Percentiles rank a stretch among this genome's conserved stretches.
Evolutionary conservation across 2,329 filamentous ascomycete species (phyloP).

Genomic region (Sclerotinia trifoliorum): DNA sequence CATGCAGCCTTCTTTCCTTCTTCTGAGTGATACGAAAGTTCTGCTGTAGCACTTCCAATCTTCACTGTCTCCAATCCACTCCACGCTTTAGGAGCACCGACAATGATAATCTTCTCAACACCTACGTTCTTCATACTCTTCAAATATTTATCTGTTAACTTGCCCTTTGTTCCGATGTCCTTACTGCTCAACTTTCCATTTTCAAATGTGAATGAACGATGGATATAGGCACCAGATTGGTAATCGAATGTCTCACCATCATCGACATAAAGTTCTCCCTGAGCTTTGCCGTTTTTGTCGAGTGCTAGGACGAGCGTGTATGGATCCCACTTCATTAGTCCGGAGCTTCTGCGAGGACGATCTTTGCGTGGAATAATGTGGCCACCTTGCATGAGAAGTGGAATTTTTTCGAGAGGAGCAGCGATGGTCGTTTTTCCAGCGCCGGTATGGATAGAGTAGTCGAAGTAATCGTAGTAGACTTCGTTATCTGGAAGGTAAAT

Average conservation of each 20-base stretch:
- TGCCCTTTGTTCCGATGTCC: conserved; percentile 58
- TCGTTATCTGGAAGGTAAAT: conserved; percentile 88
- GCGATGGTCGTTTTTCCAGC: conserved; percentile 68
- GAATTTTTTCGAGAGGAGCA: conserved; percentile 82
- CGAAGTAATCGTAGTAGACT: conserved; percentile 94
- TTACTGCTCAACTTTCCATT: conserved; percentile 62
- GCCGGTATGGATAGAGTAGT: conserved; percentile 70
- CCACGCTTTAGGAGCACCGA: conserved; percentile 77
- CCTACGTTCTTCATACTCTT: conserved; percentile 75
- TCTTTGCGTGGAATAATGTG: conserved; percentile 91
- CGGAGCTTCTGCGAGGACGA: conserved; percentile 77
- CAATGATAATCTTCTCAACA: conserved; percentile 80
- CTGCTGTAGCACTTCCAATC: conserved; percentile 54
- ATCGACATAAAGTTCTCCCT: conserved; percentile 84
- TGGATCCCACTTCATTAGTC: conserved; percentile 90
- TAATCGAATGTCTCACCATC: conserved; percentile 93
- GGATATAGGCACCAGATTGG: conserved; percentile 80
- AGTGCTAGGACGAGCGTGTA: conserved; percentile 86
- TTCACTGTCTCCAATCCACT: conserved; percentile 58
- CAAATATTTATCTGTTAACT: conserved; percentile 70
- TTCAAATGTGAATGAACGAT: conserved; percentile 72
- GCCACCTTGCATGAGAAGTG: conserved; percentile 87
- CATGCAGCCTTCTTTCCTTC: conserved; percentile 57
- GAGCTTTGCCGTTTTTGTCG: conserved; percentile 65
- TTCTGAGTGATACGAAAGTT: conserved; percentile 59